Evolutionary conservation across 2,329 filamentous ascomycete genomes (phyloP).

Genomic region (Hymenoscyphus salicellus): DNA sequence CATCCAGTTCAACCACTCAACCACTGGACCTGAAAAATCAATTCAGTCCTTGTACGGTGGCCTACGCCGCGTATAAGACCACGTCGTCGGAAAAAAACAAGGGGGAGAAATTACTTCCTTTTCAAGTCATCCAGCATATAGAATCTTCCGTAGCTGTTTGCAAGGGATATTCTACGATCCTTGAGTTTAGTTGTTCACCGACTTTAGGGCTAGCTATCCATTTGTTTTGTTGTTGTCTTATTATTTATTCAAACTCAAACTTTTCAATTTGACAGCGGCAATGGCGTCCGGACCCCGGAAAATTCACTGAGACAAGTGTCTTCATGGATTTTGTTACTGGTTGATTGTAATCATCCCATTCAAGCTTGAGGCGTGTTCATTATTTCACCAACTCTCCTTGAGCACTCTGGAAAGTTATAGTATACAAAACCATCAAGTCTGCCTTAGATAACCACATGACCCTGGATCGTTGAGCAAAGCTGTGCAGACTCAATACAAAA

Average conservation of each 20-base stretch:
- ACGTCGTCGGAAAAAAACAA: background rate
- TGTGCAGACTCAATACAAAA: background rate
- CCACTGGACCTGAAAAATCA: too few relatives aligned
- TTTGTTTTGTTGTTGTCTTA: background rate
- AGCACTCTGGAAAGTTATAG: background rate
- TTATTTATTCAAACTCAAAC: background rate
- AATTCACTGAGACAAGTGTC: background rate
- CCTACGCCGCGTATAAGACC: background rate
- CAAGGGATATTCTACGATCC: background rate
- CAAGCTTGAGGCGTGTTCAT: background rate
- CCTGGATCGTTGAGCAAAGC: background rate
- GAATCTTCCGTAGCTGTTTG: background rate
- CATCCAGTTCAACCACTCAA: too few relatives aligned
- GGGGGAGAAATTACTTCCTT: background rate
- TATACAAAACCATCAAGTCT: background rate
- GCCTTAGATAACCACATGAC: background rate
- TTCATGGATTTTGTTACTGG: background rate
- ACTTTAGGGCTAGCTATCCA: background rate
- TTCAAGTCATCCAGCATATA: background rate
- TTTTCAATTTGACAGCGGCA: background rate
- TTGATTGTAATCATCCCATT: background rate
- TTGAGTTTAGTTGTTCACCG: background rate
- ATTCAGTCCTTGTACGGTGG: background rate
- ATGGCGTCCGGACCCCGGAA: background rate
- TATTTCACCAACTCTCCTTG: background rate